Percentiles rank a stretch among this genome's conserved stretches.
phyloP scores from a whole-genome alignment of 805 yeast species.

The Metschnikowia koreensis region DNA sequence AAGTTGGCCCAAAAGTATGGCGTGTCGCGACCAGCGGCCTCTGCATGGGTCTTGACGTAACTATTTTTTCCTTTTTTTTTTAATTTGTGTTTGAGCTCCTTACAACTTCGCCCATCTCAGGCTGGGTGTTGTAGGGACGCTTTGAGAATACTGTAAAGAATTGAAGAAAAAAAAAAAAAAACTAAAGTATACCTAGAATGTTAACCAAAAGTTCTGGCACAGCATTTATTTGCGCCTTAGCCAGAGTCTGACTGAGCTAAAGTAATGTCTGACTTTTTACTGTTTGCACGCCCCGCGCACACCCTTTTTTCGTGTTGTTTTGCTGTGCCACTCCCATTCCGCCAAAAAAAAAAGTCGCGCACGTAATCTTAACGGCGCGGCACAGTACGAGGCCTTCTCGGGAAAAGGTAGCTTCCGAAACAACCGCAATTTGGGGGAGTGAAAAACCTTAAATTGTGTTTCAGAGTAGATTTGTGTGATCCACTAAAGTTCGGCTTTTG shows the following conservation, averaged over 20 bases:
- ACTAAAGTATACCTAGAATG: not conserved
- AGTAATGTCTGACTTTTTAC: too few relatives aligned
- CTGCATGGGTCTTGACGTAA: conserved; percentile 21
- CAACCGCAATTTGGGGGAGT: not conserved
- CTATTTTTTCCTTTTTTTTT: not conserved
- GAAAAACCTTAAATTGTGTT: not conserved
- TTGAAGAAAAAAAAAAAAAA: not conserved
- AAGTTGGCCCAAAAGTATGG: conserved; percentile 21
- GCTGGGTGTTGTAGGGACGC: too few relatives aligned
- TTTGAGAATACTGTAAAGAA: too few relatives aligned
- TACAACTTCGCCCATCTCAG: not conserved
- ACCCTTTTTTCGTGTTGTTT: too few relatives aligned
- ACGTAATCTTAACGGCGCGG: not conserved
- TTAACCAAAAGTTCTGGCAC: not conserved
- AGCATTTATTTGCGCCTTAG: too few relatives aligned
- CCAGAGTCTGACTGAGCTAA: too few relatives aligned
- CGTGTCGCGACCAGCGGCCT: conserved; percentile 13
- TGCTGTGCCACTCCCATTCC: too few relatives aligned
- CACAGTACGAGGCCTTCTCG: not conserved
- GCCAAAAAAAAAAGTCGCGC: too few relatives aligned
- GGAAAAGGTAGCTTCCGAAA: not conserved
- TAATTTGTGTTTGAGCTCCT: not conserved
- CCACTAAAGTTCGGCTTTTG: not conserved
- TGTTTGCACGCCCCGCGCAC: too few relatives aligned
- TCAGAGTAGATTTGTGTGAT: not conserved